Base-by-base conservation (phyloP, 257 asterid genomes). In the Plectranthus barbatus region DNA sequence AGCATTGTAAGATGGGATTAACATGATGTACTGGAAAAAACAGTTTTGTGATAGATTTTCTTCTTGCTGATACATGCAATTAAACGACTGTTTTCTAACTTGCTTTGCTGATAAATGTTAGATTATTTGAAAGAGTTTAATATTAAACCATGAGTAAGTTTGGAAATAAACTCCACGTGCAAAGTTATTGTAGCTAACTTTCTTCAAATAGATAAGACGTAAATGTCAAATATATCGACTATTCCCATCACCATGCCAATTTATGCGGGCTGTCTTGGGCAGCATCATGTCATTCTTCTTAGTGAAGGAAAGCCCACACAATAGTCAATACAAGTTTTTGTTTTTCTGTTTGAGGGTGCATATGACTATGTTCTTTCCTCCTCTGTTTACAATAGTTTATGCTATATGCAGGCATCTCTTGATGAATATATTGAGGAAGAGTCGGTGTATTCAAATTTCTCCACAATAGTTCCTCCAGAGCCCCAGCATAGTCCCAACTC, bases 401-500 rank as follows among this genome's bases (percentile, higher is more conserved):
- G 34, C 42, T 52, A 48, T 52, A 48, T 72, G 74, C 90, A 87
- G 95, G 75, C 62, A 59, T 60, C 81, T 14, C 62, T 75, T 12
- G 33, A 55, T 54, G 81, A 55, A 67, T 70, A 66, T 29, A 50
- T 68, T 5, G 64, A 72, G 26, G 84, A 63, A 60, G 79, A 74
- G 33, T 55, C 69, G 58, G 42, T 64, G 60, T 69, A 53, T 20
- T 45, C 82, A 40, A 66, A 62, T 57, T 15, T 67, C 47, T 65
- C 77, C 24, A 64, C 56, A 41, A 45, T 56, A 34, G 73, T 61
- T 34, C 68, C 72, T 48, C 70, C 68, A 24, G 70, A 44, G 66
- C 66, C 77, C 48, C 68, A 80, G 61, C 63, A 23, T 17, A 83
- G 96, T 74, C 96, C 95, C 46, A 71, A 69, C 78, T 87, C 95